Evolutionary conservation across 1,139 yeast genomes (phyloP).

Genomic region (Hyphopichia wangnamkhiaoensis): DNA sequence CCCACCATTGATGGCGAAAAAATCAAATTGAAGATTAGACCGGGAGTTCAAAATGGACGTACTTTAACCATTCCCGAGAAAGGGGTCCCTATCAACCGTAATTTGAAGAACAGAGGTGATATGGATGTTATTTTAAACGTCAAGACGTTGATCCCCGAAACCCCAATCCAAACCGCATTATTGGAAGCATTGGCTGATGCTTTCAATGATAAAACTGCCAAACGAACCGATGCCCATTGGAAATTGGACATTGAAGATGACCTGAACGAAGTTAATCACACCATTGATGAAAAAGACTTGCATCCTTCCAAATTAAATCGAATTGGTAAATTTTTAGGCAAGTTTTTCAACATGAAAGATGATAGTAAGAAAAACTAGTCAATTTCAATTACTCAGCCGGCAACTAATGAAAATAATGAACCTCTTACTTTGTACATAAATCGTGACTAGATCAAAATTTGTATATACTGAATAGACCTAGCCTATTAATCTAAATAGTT

Average conservation of each 20-base stretch:
- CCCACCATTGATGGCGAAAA: conserved; percentile 83
- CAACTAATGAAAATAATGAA: too few species aligned
- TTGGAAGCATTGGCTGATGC: conserved; percentile 95
- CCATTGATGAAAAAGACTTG: conserved; percentile 42
- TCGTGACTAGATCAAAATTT: too few species aligned
- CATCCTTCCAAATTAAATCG: conserved; percentile 60
- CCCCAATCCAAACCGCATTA: conserved; percentile 88
- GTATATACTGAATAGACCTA: too few species aligned
- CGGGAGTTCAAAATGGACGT: conserved; percentile 83
- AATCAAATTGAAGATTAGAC: conserved; percentile 76
- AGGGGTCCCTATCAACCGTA: conserved; percentile 77
- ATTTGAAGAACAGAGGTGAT: conserved; percentile 69
- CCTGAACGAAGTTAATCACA: conserved; percentile 17
- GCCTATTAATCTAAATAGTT: too few species aligned
- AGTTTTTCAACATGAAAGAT: conserved; percentile 59
- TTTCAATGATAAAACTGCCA: conserved; percentile 76
- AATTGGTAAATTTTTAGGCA: conserved; percentile 63
- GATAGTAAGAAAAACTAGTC: conserved; percentile 10
- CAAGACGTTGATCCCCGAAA: conserved; percentile 69
- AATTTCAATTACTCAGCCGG: background rate
- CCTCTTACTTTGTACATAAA: conserved; percentile 1
- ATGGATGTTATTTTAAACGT: conserved; percentile 76
- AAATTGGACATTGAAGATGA: conserved; percentile 38
- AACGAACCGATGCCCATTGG: conserved; percentile 64
- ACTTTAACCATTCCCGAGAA: conserved; percentile 76